Conservation (phyloP, 1,284 basidiomycete genomes). For the Tremellales sp. region DNA sequence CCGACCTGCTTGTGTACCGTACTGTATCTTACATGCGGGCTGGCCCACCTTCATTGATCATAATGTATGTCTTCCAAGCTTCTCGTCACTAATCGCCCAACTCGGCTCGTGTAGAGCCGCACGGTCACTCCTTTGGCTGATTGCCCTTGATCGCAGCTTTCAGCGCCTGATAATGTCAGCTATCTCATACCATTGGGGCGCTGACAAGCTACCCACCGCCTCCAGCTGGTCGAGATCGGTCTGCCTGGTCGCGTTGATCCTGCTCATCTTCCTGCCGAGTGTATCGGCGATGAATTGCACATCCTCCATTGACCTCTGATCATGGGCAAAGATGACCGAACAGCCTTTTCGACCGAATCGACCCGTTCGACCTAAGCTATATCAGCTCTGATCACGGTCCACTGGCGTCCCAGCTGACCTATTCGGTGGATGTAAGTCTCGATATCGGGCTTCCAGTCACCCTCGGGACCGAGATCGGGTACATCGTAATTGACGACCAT, state of each 20-base stretch:
- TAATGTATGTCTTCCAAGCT: too few species aligned
- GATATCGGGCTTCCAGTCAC: conserved; percentile 63
- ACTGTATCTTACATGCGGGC: too few species aligned
- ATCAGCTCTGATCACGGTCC: not conserved
- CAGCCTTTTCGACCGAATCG: conserved; percentile 93
- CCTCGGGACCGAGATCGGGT: conserved; percentile 62
- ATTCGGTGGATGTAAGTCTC: conserved; percentile 99
- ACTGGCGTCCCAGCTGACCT: conserved; percentile 53
- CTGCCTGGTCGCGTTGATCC: conserved; percentile 31
- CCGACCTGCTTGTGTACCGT: too few species aligned
- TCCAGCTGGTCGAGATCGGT: conserved; percentile 44
- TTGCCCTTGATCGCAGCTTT: conserved; percentile 18
- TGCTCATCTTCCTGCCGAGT: conserved; percentile 56
- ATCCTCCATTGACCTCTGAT: conserved; percentile 74
- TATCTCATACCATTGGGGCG: not conserved
- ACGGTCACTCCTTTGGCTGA: too few species aligned
- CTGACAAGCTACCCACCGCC: conserved; percentile 17
- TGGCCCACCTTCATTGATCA: too few species aligned
- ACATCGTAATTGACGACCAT: conserved; percentile 99
- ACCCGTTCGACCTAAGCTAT: conserved; percentile 73
- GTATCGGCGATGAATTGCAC: conserved; percentile 78
- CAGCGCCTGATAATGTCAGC: conserved; percentile 9
- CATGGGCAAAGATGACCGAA: conserved; percentile 94
- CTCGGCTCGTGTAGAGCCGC: too few species aligned
- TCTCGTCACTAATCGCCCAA: too few species aligned